These are phyloP conservation scores for Myotisia sp. DNA, from an alignment of 2,329 filamentous ascomycete species.

Conservation along the genomic window DNA sequence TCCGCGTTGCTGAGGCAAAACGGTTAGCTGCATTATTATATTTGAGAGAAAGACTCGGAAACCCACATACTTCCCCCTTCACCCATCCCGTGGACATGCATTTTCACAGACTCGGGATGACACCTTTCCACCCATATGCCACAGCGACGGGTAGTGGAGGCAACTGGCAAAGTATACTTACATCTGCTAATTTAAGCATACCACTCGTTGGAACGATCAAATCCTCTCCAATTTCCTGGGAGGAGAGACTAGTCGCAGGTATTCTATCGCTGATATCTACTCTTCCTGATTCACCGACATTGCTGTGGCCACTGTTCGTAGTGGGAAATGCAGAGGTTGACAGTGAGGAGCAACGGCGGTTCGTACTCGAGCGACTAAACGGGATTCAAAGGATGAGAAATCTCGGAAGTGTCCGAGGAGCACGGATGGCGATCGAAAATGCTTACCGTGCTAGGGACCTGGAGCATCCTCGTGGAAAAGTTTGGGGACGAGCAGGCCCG, in stretches of 20 bases:
- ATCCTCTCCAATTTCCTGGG: slow-evolving; percentile 6
- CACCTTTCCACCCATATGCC: no score
- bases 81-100: neutral
- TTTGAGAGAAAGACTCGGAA: slow-evolving; percentile 14
- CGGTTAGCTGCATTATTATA: slow-evolving; percentile 19
- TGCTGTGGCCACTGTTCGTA: slow-evolving; percentile 17
- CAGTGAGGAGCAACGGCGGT: slow-evolving; percentile 17
- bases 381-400: slow-evolving; percentile 16
- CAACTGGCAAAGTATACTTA: no score
- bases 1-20: slow-evolving; percentile 19
- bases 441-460: slow-evolving; percentile 14
- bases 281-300: slow-evolving; percentile 14
- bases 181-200: no score
- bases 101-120: neutral
- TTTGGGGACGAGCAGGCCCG: slow-evolving; percentile 7
- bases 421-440: slow-evolving; percentile 14
- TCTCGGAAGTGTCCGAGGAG: slow-evolving; percentile 18
- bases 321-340: slow-evolving; percentile 16
- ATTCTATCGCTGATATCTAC: slow-evolving; percentile 15
- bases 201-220: no score
- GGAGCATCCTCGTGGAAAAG: slow-evolving; percentile 9
- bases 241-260: slow-evolving; percentile 10
- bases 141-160: no score
- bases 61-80: slow-evolving; percentile 8
- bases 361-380: slow-evolving; percentile 18